Base-by-base conservation (phyloP, 2,329 filamentous ascomycete genomes). In the Fusarium sp. region DNA sequence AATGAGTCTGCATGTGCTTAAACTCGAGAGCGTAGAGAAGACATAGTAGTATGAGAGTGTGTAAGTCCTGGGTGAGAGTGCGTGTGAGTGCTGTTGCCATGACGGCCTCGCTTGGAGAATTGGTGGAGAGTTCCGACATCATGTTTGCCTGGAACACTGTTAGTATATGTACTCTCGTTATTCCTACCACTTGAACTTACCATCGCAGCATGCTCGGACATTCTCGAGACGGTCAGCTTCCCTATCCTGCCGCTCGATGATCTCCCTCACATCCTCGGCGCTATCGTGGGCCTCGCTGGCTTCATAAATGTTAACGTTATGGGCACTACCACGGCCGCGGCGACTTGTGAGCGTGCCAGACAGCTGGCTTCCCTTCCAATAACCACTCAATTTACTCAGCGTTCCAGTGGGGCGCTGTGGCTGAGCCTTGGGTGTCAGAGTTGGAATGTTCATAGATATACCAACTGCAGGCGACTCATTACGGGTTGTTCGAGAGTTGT, bases 161-260 rank as follows among this genome's bases (percentile, higher is more conserved):
- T 52, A 45, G 57, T 73, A 75, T 82, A 78, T 77, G 8, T 61
- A 34, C 7, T 55, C 42, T 36, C 18, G 20, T 30, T 30, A 8
- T 34, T 15, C 11, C 4, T 39, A 47, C 36, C 1, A 22, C 9
- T 17, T 38, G 14, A 30, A 59, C 92, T 89, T 88, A 96, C 95
- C 96, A 89, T 98, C 96, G 83, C 96, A 99, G 85, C 96, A 99
- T 68, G 96, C 95, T 80, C 96, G 89, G 74, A 99, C 96, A 82
- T 99, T 98, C 87, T 98, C 96, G 78, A 98, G 87, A 71, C 92
- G 89, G 79, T 95, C 93, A 32, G 92, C 87, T 75, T 95, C 93
- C 61, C 90, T 87, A 78, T 96, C 92, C 79, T 95, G 92, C 72
- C 89, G 87, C 83, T 96, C 93, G 77, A 96, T 94, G 73, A 95